Base-by-base conservation (phyloP, 192 early-diverging fungal species). In the Rhizoclosmatium globosum region DNA sequence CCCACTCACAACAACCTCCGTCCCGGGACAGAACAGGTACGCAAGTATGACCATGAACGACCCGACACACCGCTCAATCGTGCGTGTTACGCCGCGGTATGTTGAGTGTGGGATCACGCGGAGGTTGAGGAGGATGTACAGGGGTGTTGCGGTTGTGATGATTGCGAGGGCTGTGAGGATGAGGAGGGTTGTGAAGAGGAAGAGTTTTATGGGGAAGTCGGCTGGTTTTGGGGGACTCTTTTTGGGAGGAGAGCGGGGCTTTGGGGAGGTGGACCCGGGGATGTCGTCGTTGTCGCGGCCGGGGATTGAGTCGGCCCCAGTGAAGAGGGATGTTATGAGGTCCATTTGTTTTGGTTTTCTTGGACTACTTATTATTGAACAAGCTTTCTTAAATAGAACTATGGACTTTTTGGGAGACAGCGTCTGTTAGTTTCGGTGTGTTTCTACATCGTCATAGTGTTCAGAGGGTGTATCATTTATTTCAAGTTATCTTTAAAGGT, bases 1-100 rank as follows among this genome's bases (percentile, higher is more conserved):
- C 17, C 87, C 87, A n/a, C 83, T 85, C 23, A 88, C 42, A 3
- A 89, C 82, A 53, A 86, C 62, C 72, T 80, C 68, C 15, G 79
- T 65, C n/a, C 48, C 68, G 0, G 85, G 85, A 42, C 72, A 56
- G 44, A 89, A 81, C 39, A 89, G 66, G 23, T 62, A 68, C 0
- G 74, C 81, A 4, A 81, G 60, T 43, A 87, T 65, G 3, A 85
- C 64, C 19, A 84, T 72, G 47, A 86, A 56, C 19, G 84, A 67
- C 1, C 81, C 87, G 66, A 87, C 85, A 3, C 80, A 41, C 47
- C 64, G 56, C 64, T 89, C 78, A n/a, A 85, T 82, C 47, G 71
- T n/a, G 31, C 75, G 53, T 38, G 87, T 84, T 71, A 80, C 87
- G 39, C 43, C 62, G 11, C 84, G 71, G 79, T 85, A 87, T 45